Evolutionary conservation across 108 stramenopile genomes (phyloP).

Genomic region (Cylindrotheca closterium): DNA sequence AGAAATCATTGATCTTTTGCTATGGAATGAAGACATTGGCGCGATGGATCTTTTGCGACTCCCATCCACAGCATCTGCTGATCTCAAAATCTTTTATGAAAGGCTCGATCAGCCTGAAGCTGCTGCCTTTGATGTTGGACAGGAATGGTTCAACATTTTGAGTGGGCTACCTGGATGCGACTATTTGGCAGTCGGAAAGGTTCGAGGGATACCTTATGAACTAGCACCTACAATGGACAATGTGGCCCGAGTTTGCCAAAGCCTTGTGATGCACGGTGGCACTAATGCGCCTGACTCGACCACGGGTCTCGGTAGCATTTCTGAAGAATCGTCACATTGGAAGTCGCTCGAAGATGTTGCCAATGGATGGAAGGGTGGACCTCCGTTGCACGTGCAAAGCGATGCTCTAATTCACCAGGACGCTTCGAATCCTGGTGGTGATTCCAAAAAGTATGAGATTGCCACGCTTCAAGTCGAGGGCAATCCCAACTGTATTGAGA

Average conservation of each 20-base stretch:
- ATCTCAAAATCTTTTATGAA: conserved; percentile 7
- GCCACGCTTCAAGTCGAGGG: conserved; percentile 7
- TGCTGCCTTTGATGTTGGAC: conserved; percentile 2
- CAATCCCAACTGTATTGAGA: conserved; percentile 15
- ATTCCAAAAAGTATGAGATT: conserved; percentile 31
- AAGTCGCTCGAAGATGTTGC: conserved; percentile 18
- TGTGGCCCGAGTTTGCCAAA: conserved; percentile 17
- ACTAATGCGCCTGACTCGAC: too few species aligned
- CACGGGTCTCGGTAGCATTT: too few species aligned
- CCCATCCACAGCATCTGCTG: conserved; percentile 18
- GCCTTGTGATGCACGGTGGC: conserved; percentile 5
- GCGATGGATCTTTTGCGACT: conserved; percentile 20
- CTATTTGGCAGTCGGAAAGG: conserved; percentile 30
- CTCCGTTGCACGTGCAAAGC: conserved; percentile 4
- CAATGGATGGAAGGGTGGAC: conserved; percentile 3
- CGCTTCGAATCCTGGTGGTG: too few species aligned
- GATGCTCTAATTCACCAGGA: conserved; percentile 13
- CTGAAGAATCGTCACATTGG: conserved; percentile 1
- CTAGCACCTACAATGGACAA: conserved; percentile 31
- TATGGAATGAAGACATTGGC: conserved; percentile 31
- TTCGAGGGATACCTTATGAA: conserved; percentile 28
- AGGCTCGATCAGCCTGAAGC: background rate
- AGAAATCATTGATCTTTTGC: conserved; percentile 29
- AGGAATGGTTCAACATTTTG: conserved; percentile 32
- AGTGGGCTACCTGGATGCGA: conserved; percentile 29